These are phyloP conservation scores for Avicennia marina DNA, from an alignment of 257 asterid genomes.

Conservation along the genomic window DNA sequence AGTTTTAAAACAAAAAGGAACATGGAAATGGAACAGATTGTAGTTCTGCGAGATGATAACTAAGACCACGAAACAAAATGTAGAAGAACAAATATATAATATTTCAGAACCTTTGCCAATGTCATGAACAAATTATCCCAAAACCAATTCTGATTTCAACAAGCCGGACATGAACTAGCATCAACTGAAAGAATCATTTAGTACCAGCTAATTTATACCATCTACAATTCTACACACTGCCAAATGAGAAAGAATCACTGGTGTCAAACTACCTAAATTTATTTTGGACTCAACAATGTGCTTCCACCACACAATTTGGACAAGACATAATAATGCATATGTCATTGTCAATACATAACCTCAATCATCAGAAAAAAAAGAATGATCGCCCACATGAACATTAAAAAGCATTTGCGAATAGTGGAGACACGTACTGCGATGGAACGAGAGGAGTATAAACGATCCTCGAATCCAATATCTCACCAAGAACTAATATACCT, in stretches of 20 bases:
- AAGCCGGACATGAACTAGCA: conserved; percentile 5
- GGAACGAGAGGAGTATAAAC: conserved; percentile 93
- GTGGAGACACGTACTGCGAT: conserved; percentile 69
- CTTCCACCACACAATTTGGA: too few species aligned
- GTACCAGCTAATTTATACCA: too few species aligned
- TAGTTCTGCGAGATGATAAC: too few species aligned
- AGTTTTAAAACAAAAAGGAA: too few species aligned
- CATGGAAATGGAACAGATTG: too few species aligned
- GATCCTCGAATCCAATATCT: conserved; percentile 81
- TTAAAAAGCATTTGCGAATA: conserved; percentile 14
- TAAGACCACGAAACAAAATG: too few species aligned
- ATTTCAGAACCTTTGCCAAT: neutral
- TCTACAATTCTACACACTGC: too few species aligned
- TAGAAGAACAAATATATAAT: neutral
- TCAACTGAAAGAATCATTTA: conserved; percentile 10
- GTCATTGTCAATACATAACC: neutral
- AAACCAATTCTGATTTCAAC: neutral
- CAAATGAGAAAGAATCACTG: too few species aligned
- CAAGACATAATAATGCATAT: conserved; percentile 4
- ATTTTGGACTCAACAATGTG: too few species aligned
- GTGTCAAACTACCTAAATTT: too few species aligned
- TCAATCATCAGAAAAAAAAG: neutral
- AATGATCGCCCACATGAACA: conserved; percentile 11
- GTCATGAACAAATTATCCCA: neutral
- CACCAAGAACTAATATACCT: conserved; percentile 89